Conservation (phyloP, 176 grass and related monocot genomes). For the Triticum urartu region DNA sequence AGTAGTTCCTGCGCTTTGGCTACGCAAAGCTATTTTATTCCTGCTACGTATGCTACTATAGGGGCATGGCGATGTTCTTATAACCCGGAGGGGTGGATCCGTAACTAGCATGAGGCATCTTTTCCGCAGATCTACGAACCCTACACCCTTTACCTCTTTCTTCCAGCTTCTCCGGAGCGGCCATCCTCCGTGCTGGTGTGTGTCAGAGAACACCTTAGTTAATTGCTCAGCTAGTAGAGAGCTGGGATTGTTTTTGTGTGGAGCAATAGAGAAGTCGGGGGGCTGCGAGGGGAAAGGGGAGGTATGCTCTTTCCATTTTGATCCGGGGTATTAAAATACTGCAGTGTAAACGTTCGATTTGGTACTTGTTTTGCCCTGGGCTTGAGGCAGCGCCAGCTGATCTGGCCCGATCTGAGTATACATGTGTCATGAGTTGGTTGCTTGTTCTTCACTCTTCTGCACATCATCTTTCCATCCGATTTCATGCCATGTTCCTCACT, state of each 20-base stretch:
- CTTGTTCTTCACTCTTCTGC: neutral
- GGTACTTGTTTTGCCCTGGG: constrained; percentile 16
- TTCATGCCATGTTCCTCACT: neutral
- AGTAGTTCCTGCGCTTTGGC: neutral
- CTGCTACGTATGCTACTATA: constrained; percentile 21
- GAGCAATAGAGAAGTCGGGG: constrained; percentile 10
- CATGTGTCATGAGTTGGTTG: neutral
- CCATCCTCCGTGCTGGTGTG: constrained; percentile 21
- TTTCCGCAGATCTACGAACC: constrained; percentile 49
- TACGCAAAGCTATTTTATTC: constrained; percentile 44
- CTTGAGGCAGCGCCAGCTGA: constrained; percentile 3
- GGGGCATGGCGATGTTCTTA: constrained; percentile 49
- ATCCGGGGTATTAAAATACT: constrained; percentile 29
- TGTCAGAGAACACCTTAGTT: constrained; percentile 36
- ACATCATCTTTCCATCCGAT: neutral
- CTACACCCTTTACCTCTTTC: constrained; percentile 45
- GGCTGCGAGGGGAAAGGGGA: constrained; percentile 25
- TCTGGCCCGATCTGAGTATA: neutral
- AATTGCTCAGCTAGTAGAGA: constrained; percentile 6
- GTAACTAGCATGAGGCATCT: constrained; percentile 37
- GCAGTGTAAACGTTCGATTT: neutral
- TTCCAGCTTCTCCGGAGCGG: constrained; percentile 42
- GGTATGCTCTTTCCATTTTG: constrained; percentile 46
- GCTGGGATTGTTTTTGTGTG: constrained; percentile 4
- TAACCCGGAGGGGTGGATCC: constrained; percentile 42